These are phyloP conservation scores for Taphrina communis DNA, from an alignment of 1,139 yeast species.

Conservation along the genomic window DNA sequence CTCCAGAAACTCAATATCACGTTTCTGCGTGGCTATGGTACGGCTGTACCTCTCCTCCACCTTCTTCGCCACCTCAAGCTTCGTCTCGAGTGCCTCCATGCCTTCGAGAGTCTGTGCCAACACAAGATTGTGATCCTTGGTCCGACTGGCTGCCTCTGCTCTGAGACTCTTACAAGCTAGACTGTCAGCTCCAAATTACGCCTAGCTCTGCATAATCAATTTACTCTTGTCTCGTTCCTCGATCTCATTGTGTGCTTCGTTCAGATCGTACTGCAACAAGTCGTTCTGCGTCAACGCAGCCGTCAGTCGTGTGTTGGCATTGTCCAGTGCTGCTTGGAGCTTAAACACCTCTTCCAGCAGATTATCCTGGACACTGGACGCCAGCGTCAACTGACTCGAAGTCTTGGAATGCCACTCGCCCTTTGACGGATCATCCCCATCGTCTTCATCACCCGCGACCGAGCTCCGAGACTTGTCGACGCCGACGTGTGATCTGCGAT, in stretches of 20 bases:
- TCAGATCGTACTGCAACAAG: slow-evolving; percentile 1
- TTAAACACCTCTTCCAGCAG: slow-evolving; percentile 14
- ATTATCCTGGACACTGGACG: slow-evolving; percentile 20
- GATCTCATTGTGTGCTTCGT: slow-evolving; percentile 3
- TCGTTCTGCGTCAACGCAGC: slow-evolving; percentile 18
- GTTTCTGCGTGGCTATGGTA: slow-evolving; percentile 12
- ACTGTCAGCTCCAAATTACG: not conserved
- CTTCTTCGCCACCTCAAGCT: slow-evolving; percentile 17
- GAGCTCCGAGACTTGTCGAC: slow-evolving; percentile 1
- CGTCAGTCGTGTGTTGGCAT: slow-evolving; percentile 10
- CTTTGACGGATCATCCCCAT: not conserved
- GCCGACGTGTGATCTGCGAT: not conserved
- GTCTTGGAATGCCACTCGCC: slow-evolving; percentile 8
- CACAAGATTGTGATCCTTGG: not conserved
- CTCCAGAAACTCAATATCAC: slow-evolving; percentile 13
- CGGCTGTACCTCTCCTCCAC: slow-evolving; percentile 8
- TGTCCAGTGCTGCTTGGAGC: slow-evolving; percentile 13
- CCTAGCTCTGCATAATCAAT: not conserved
- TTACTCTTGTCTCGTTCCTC: slow-evolving; percentile 6
- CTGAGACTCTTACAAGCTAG: slow-evolving; percentile 3
- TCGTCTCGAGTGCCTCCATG: slow-evolving; percentile 8
- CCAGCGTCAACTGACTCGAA: slow-evolving; percentile 3
- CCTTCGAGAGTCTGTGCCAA: not conserved
- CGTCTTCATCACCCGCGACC: not conserved
- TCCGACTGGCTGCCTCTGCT: not conserved